Percentiles rank a stretch among this genome's conserved stretches.
Conservation (phyloP, 352 stramenopile species). For the Saprolegnia diclina region DNA sequence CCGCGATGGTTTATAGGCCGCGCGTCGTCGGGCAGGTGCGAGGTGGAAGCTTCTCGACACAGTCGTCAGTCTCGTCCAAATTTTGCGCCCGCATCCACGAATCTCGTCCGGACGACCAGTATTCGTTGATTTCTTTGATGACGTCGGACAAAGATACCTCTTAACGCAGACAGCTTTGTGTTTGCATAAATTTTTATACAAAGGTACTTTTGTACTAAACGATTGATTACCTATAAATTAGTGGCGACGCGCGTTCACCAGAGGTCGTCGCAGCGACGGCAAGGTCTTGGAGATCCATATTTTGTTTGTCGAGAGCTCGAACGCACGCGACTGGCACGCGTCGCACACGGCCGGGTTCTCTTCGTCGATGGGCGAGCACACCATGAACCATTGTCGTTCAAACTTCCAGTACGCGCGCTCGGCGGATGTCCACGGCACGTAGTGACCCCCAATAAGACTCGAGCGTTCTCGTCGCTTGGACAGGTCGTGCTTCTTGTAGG, state of each 20-base stretch:
- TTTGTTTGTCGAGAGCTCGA: background rate
- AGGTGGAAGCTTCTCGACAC: background rate
- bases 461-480: background rate
- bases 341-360: background rate
- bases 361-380: background rate
- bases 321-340: background rate
- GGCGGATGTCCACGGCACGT: background rate
- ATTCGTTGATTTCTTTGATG: too few species aligned
- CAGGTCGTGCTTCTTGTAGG: background rate
- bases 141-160: too few species aligned
- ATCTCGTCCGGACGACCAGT: too few species aligned
- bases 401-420: background rate
- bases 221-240: too few species aligned
- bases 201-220: too few species aligned
- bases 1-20: background rate
- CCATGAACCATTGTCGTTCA: background rate
- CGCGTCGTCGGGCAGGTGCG: too few species aligned
- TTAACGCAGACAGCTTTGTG: background rate
- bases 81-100: too few species aligned
- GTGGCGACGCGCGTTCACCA: background rate
- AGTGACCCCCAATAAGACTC: background rate
- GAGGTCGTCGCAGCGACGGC: background rate
- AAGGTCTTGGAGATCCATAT: background rate
- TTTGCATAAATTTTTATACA: background rate
- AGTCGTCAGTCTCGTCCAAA: background rate